Conservation (phyloP, 805 yeast species). For the Teunomyces atbi region DNA sequence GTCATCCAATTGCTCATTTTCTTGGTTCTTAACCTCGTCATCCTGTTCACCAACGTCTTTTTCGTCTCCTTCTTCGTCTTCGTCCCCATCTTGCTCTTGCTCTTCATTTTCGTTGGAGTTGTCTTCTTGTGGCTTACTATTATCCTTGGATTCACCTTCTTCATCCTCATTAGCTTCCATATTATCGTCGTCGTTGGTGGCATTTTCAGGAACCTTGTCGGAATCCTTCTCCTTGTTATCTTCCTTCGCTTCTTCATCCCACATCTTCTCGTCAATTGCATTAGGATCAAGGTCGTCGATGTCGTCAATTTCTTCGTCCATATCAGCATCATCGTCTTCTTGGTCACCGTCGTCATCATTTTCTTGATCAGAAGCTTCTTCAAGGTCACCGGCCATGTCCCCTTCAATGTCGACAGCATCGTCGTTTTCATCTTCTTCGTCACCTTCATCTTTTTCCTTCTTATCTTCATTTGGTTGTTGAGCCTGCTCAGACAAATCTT, state of each 20-base stretch:
- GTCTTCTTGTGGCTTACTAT: slow-evolving; percentile 34
- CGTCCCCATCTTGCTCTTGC: slow-evolving; percentile 43
- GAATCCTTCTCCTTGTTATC: slow-evolving; percentile 79
- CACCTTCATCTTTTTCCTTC: slow-evolving; percentile 54
- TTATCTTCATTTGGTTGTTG: slow-evolving; percentile 74
- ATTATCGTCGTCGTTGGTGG: slow-evolving; percentile 50
- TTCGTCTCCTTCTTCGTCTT: slow-evolving; percentile 57
- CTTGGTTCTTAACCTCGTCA: slow-evolving; percentile 70
- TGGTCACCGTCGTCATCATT: slow-evolving; percentile 46
- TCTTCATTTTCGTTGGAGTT: slow-evolving; percentile 43
- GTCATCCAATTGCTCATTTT: slow-evolving; percentile 65
- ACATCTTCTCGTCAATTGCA: slow-evolving; percentile 95
- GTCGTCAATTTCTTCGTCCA: slow-evolving; percentile 88
- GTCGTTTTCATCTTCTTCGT: slow-evolving; percentile 64
- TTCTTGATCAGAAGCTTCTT: slow-evolving; percentile 72
- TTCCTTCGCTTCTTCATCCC: slow-evolving; percentile 89
- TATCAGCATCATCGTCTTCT: slow-evolving; percentile 51
- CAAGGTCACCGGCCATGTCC: slow-evolving; percentile 93
- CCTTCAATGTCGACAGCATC: slow-evolving; percentile 95
- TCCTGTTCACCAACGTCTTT: slow-evolving; percentile 83
- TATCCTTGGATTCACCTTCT: slow-evolving; percentile 40
- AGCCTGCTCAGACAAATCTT: slow-evolving; percentile 77
- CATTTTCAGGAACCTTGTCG: slow-evolving; percentile 62
- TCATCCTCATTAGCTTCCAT: slow-evolving; percentile 49
- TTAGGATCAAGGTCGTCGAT: slow-evolving; percentile 89